phyloP scores from a whole-genome alignment of 1,284 basidiomycete genomes.

The Athelia psychrophila region DNA sequence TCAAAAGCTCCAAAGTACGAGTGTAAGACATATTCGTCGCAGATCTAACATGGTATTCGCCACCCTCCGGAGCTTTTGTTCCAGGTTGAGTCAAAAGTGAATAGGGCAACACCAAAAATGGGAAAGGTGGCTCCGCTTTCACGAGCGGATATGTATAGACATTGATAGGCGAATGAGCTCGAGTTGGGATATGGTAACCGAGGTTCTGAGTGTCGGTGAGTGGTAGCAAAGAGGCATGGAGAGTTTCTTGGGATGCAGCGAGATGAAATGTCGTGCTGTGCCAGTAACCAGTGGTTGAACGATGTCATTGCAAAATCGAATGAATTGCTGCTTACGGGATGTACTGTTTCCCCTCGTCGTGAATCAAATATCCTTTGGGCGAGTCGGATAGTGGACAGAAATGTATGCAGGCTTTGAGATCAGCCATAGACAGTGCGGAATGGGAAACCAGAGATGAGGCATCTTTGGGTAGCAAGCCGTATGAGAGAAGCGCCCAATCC shows the following conservation, averaged over 20 bases:
- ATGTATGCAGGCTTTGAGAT: conserved; percentile 34
- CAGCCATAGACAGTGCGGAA: conserved; percentile 13
- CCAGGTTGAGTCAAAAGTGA: conserved; percentile 19
- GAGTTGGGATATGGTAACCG: conserved; percentile 23
- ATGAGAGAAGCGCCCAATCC: conserved; percentile 38
- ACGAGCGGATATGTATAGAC: conserved; percentile 37
- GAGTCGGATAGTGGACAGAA: conserved; percentile 30
- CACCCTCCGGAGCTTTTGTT: conserved; percentile 14
- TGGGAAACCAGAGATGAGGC: conserved; percentile 16
- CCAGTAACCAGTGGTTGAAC: not conserved
- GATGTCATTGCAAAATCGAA: not conserved
- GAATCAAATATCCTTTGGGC: conserved; percentile 25
- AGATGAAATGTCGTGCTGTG: conserved; percentile 36
- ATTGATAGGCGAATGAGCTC: conserved; percentile 26
- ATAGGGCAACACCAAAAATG: conserved; percentile 31
- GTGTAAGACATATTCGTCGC: conserved; percentile 40
- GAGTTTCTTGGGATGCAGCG: conserved; percentile 33
- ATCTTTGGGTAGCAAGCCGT: conserved; percentile 27
- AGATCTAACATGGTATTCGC: conserved; percentile 33
- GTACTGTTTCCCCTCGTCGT: conserved; percentile 18
- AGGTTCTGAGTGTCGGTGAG: conserved; percentile 23
- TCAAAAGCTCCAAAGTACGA: conserved; percentile 36
- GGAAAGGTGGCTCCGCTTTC: conserved; percentile 34
- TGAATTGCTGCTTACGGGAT: conserved; percentile 25
- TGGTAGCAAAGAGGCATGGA: conserved; percentile 30